Percentiles rank a stretch among this genome's conserved stretches.
Conservation (phyloP, 2,329 filamentous ascomycete genomes). For the Chrysoporthe austroafricana region DNA sequence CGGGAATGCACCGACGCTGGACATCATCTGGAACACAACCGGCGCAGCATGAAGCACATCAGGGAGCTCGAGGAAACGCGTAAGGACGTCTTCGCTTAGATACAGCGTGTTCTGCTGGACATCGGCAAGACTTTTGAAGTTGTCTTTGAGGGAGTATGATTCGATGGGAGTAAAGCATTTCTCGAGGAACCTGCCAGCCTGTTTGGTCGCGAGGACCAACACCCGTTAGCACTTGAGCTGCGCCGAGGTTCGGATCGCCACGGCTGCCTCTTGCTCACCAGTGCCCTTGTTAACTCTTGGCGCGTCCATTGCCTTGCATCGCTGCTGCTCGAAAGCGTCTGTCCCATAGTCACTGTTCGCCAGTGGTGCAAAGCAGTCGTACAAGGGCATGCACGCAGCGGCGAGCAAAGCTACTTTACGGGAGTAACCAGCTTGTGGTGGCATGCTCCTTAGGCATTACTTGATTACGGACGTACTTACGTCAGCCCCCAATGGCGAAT, state of each 20-base stretch:
- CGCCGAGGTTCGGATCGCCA: neutral
- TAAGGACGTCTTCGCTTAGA: conserved; percentile 71
- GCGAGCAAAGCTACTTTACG: too few species aligned
- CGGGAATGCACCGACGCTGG: conserved; percentile 73
- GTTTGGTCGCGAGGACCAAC: neutral
- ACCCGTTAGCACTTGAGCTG: conserved; percentile 19
- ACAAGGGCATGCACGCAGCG: too few species aligned
- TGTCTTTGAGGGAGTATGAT: conserved; percentile 73
- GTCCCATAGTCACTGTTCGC: conserved; percentile 18
- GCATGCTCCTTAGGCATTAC: too few species aligned
- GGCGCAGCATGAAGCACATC: conserved; percentile 69
- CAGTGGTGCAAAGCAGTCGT: neutral
- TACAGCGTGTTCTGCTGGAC: conserved; percentile 64
- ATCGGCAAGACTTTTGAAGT: conserved; percentile 73
- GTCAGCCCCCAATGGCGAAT: too few species aligned
- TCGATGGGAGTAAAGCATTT: conserved; percentile 74
- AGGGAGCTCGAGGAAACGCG: conserved; percentile 73
- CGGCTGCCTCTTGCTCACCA: conserved; percentile 45
- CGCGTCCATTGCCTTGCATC: conserved; percentile 44
- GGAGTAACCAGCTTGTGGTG: too few species aligned
- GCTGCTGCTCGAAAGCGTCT: conserved; percentile 20
- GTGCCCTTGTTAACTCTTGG: conserved; percentile 54
- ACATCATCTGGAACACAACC: conserved; percentile 72
- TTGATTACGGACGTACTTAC: too few species aligned
- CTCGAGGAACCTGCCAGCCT: conserved; percentile 68